Conservation (phyloP, 164 flowering plant genomes). For the Tinospora cordifolia region DNA sequence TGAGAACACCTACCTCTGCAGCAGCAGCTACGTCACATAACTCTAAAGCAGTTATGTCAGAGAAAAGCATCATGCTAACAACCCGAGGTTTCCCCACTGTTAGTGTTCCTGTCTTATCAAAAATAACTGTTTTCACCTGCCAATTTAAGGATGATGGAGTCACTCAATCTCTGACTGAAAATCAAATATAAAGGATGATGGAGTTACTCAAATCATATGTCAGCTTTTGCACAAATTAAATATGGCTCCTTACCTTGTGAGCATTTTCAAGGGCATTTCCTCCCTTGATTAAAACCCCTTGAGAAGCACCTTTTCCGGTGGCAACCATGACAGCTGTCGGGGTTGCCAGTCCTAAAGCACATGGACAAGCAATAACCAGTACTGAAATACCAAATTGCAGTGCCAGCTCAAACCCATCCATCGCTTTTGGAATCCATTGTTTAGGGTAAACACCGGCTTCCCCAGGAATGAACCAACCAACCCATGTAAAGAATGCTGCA, state of each 20-base stretch:
- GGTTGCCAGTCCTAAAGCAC: slow-evolving; percentile 94
- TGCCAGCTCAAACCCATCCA: slow-evolving; percentile 87
- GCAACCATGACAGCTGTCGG: slow-evolving; percentile 99
- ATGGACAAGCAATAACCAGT: slow-evolving; percentile 93
- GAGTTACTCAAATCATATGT: not conserved
- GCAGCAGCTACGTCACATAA: slow-evolving; percentile 63
- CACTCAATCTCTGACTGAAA: slow-evolving; percentile 3
- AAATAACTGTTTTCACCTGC: slow-evolving; percentile 76
- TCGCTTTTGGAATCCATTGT: slow-evolving; percentile 68
- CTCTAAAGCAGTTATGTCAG: slow-evolving; percentile 55
- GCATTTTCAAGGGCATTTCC: slow-evolving; percentile 88
- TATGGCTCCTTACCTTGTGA: slow-evolving; percentile 51
- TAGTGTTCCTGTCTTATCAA: slow-evolving; percentile 93
- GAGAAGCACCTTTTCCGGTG: slow-evolving; percentile 90
- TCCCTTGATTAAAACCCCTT: slow-evolving; percentile 92
- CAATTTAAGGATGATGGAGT: not conserved
- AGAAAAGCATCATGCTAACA: slow-evolving; percentile 63
- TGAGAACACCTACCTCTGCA: slow-evolving; percentile 53
- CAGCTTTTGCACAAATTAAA: not conserved
- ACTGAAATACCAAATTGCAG: slow-evolving; percentile 92
- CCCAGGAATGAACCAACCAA: slow-evolving; percentile 79
- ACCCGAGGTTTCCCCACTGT: slow-evolving; percentile 84
- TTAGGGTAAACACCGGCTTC: slow-evolving; percentile 59
- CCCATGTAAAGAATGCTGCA: slow-evolving; percentile 72
- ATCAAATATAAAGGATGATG: not conserved